Percentiles rank a stretch among this genome's conserved stretches.
Conservation (phyloP, 192 early-diverging fungal species). For the Backusella circina region DNA sequence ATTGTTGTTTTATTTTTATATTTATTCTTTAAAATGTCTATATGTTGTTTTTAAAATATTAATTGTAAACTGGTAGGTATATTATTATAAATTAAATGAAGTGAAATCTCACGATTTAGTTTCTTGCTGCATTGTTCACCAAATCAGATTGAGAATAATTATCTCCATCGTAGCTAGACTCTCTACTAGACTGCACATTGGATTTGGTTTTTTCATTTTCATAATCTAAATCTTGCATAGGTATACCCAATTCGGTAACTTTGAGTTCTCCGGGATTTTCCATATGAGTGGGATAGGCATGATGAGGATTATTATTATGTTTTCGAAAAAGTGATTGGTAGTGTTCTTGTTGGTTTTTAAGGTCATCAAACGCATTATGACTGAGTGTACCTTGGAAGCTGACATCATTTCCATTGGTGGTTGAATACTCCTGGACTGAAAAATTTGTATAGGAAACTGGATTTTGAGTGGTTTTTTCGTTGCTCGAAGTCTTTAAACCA, state of each 20-base stretch:
- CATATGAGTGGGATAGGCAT: background rate
- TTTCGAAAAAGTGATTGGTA: slow-evolving; percentile 1
- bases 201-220: background rate
- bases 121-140: background rate
- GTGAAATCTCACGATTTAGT: background rate
- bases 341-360: slow-evolving; percentile 14
- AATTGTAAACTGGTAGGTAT: background rate
- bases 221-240: background rate
- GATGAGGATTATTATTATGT: background rate
- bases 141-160: background rate
- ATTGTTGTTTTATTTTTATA: background rate
- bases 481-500: slow-evolving; percentile 12
- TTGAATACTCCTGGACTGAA: background rate
- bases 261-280: background rate
- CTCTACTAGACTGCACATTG: background rate
- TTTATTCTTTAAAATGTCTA: background rate
- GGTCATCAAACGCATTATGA: slow-evolving; percentile 17
- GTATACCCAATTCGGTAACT: background rate
- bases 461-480: background rate
- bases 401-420: background rate
- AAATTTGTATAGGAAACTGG: background rate
- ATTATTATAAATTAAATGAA: background rate
- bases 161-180: background rate
- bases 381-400: slow-evolving; percentile 13
- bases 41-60: background rate